phyloP scores from a whole-genome alignment of 2,329 filamentous ascomycete species.

The Xylaria polymorpha region DNA sequence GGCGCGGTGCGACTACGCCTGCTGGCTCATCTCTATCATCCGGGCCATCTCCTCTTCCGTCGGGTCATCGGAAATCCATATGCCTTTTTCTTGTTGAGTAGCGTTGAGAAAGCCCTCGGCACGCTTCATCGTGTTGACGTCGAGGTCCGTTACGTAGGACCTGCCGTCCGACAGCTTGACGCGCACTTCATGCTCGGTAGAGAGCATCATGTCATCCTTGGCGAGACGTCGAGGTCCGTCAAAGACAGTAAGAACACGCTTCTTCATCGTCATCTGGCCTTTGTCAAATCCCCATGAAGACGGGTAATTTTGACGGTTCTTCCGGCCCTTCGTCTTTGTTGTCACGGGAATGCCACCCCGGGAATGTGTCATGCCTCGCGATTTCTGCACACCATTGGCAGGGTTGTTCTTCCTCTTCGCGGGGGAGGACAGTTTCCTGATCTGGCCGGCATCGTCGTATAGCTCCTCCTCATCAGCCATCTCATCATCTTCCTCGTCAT shows the following conservation, averaged over 20 bases:
- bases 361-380: slow-evolving; percentile 80
- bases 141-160: slow-evolving; percentile 90
- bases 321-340: slow-evolving; percentile 74
- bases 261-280: slow-evolving; percentile 98
- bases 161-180: slow-evolving; percentile 80
- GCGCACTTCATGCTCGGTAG: slow-evolving; percentile 92
- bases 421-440: slow-evolving; percentile 63
- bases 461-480: slow-evolving; percentile 69
- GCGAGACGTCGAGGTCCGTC: slow-evolving; percentile 87
- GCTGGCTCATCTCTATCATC: slow-evolving; percentile 65
- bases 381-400: slow-evolving; percentile 70
- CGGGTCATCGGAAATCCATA: slow-evolving; percentile 81
- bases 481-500: slow-evolving; percentile 67
- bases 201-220: slow-evolving; percentile 99
- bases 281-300: slow-evolving; percentile 92
- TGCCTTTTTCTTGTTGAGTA: slow-evolving; percentile 87
- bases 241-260: slow-evolving; percentile 92
- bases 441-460: slow-evolving; percentile 67
- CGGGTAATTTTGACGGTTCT: slow-evolving; percentile 93
- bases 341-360: slow-evolving; percentile 74
- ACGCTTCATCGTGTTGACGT: slow-evolving; percentile 87
- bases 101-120: slow-evolving; percentile 86
- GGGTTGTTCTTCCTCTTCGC: slow-evolving; percentile 69
- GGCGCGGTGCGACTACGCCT: slow-evolving; percentile 33
- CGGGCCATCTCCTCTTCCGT: slow-evolving; percentile 69